Evolutionary conservation across 495 filamentous ascomycete genomes (phyloP), one percentile per base, ranked within the genome.

Genomic region (Penicillium daleae): DNA sequence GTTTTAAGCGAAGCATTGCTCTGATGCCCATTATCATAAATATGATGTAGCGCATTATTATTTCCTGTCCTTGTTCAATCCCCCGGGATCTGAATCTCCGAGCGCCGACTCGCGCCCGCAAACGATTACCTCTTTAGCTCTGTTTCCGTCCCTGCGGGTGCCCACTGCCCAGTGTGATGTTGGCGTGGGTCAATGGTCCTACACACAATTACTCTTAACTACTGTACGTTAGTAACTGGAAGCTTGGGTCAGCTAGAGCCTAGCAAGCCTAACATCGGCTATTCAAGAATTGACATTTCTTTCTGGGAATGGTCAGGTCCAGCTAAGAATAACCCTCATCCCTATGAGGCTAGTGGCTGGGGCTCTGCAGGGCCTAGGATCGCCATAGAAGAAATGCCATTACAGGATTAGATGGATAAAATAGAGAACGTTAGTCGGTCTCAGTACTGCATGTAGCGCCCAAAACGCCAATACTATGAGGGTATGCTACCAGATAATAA

Each of bases 91-190:
- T 12, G 46, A 49, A 17, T n/a, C 46, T 50, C 46, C 46, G 46
- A 50, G 46, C 24, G 46, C 46, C 22, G 46, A 49, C 17, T 49
- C 22, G 24, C 46, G 24, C 56, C 40, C 55, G 21, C 40, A 31
- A 42, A 51, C 8, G 26, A 54, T 54, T 42, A 13, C 53, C 40
- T 62, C 44, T 60, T 37, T 21, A 35, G 50, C 39, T 39, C 24
- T 22, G 40, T 50, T 57, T 65, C 57, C 66, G 60, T 69, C 63
- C 66, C 66, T 59, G 60, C 57, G 62, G 56, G 50, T 63, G 56
- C 49, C 22, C 44, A 12, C n/a, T n/a, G n/a, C n/a, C n/a, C n/a
- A n/a, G n/a, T n/a, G 66, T 69, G 66, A 63, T 69, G 63, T 61
- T 53, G 57, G 57, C 66, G 66, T 66, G 66, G 66, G 63, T 69